Evolutionary conservation across 768 basidiomycete species (phyloP).

Genomic region (Pleurotus platypus): DNA sequence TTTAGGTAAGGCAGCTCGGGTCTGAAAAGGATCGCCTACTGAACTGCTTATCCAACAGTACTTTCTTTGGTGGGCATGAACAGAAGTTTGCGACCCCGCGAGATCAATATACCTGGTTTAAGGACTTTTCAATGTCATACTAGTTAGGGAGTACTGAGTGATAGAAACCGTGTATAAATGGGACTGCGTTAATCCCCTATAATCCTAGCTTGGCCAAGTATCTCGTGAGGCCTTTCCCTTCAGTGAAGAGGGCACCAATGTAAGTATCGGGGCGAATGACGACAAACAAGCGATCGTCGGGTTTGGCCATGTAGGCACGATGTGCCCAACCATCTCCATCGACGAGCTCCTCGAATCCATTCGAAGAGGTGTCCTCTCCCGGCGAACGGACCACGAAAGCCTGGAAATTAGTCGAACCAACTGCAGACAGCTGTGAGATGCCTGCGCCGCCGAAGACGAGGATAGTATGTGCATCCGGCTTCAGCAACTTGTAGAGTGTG

Average conservation of each 20-base stretch:
- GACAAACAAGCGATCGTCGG: background rate
- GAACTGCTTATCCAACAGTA: constrained; percentile 30
- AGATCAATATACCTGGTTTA: constrained; percentile 79
- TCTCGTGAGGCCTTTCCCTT: too few species aligned
- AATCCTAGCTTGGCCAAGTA: too few species aligned
- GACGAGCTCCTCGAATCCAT: background rate
- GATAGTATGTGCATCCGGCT: constrained; percentile 9
- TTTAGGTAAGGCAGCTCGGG: constrained; percentile 56
- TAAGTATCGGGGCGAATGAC: constrained; percentile 18
- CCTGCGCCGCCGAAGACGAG: constrained; percentile 5
- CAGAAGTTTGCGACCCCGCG: constrained; percentile 62
- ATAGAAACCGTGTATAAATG: too few species aligned
- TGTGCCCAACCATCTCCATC: constrained; percentile 7
- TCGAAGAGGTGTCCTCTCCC: background rate
- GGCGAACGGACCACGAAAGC: background rate
- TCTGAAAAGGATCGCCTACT: background rate
- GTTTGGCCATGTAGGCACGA: constrained; percentile 3
- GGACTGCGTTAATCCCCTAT: too few species aligned
- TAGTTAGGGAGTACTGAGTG: constrained; percentile 12
- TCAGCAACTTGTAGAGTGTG: constrained; percentile 13
- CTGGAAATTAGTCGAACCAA: background rate
- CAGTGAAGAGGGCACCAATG: constrained; percentile 12
- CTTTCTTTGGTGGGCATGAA: constrained; percentile 79
- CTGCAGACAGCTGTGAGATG: background rate
- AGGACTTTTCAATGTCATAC: constrained; percentile 50